Percentiles rank a stretch among this genome's conserved stretches.
These are phyloP conservation scores for Chlamydomonas asymmetrica DNA, from an alignment of 139 green algal species.

Conservation along the genomic window DNA sequence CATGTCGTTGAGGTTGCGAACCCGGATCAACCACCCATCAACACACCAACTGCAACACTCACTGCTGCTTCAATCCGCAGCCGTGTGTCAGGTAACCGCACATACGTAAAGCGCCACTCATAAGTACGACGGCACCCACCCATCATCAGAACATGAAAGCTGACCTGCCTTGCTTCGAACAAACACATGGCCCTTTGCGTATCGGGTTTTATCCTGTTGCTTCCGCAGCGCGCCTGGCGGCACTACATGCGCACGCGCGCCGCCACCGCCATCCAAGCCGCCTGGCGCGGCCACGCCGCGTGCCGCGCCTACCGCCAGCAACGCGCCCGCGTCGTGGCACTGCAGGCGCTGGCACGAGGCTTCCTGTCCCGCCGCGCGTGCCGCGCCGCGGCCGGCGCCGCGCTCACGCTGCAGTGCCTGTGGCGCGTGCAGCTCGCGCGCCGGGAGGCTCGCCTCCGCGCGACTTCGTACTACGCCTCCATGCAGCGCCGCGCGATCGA, in stretches of 20 bases:
- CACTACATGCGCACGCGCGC: conserved; percentile 18
- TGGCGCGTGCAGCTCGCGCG: conserved; percentile 15
- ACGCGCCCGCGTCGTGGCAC: background rate
- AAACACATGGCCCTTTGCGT: too few relatives aligned
- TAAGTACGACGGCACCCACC: too few relatives aligned
- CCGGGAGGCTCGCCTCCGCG: conserved; percentile 6
- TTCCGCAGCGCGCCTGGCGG: conserved; percentile 29
- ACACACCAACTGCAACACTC: too few relatives aligned
- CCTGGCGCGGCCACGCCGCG: conserved; percentile 15
- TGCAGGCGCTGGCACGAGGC: conserved; percentile 25
- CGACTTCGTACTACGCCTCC: background rate
- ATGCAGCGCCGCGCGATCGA: background rate
- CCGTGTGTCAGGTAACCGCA: too few relatives aligned
- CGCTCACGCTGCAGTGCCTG: background rate
- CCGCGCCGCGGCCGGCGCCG: background rate
- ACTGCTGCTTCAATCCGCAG: too few relatives aligned
- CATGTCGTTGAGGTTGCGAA: too few relatives aligned
- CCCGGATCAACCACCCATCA: too few relatives aligned
- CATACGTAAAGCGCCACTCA: too few relatives aligned
- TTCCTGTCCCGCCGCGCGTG: background rate
- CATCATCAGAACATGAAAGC: too few relatives aligned
- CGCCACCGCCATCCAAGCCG: conserved; percentile 42
- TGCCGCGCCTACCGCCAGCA: background rate
- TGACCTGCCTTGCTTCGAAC: too few relatives aligned
- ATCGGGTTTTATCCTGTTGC: conserved; percentile 9